phyloP scores from a whole-genome alignment of 148 eudicot genomes.

The Vaccinium corymbosum region DNA sequence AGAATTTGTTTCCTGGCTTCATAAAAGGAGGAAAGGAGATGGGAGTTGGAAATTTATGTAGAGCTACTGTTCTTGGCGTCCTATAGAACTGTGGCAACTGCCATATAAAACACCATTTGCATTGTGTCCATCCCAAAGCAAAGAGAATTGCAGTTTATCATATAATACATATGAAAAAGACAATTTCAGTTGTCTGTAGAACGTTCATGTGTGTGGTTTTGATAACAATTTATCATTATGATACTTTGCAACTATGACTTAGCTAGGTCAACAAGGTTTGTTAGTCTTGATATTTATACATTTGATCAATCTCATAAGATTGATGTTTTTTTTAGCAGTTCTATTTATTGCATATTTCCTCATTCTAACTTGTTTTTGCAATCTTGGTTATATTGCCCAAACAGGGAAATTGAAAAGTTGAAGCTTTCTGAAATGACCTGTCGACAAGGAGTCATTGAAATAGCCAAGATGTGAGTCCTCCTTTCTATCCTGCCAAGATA shows the following conservation, averaged over 20 bases:
- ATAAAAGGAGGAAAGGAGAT: not conserved
- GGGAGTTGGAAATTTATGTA: not conserved
- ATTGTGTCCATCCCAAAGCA: not conserved
- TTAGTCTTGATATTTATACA: not conserved
- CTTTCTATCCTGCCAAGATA: not conserved
- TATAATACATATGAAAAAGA: not conserved
- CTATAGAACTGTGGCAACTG: not conserved
- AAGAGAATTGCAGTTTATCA: not conserved
- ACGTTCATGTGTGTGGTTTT: not conserved
- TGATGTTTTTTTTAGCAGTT: not conserved
- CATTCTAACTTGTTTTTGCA: not conserved
- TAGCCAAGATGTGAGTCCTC: conserved; percentile 86
- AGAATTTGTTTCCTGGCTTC: conserved; percentile 1
- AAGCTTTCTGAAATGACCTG: conserved; percentile 97
- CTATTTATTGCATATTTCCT: not conserved
- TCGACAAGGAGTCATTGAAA: conserved; percentile 88
- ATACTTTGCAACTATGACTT: not conserved
- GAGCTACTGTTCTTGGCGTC: not conserved
- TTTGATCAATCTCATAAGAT: not conserved
- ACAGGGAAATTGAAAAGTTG: conserved; percentile 87
- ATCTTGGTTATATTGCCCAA: conserved; percentile 8
- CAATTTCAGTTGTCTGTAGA: not conserved
- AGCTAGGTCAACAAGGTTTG: not conserved
- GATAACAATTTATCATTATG: not conserved
- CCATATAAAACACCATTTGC: not conserved